Conservation (phyloP, 108 stramenopile species). For the Bacterosira constricta region DNA sequence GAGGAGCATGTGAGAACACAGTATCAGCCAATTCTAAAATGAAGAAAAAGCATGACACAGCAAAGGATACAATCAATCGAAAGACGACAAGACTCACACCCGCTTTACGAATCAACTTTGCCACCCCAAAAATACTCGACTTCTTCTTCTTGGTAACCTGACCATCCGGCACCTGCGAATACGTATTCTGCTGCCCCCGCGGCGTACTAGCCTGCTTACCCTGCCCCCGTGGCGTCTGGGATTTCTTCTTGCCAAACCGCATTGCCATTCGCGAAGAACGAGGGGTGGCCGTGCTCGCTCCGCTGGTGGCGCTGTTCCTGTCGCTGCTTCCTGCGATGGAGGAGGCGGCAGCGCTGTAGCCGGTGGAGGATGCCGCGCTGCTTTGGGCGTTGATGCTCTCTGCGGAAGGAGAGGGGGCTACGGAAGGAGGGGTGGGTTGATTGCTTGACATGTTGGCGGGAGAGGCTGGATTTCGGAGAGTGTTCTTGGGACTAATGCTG, state of each 20-base stretch:
- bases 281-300: background rate
- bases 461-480: background rate
- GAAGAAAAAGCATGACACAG: background rate
- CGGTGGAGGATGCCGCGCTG: background rate
- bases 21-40: background rate
- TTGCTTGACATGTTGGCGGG: background rate
- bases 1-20: background rate
- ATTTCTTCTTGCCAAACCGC: conserved; percentile 3
- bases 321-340: background rate
- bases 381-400: background rate
- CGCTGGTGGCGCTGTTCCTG: background rate
- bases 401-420: background rate
- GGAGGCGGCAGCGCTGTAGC: background rate
- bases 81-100: conserved; percentile 19
- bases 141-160: conserved; percentile 17
- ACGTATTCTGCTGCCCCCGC: background rate
- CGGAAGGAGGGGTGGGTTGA: background rate
- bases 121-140: conserved; percentile 36
- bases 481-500: no score
- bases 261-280: background rate
- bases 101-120: conserved; percentile 39
- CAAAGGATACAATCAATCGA: background rate
- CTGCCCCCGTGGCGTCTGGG: background rate
- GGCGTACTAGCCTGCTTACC: background rate
- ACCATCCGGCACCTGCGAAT: conserved; percentile 3